These are phyloP conservation scores for Lunasporangiospora selenospora DNA, from an alignment of 192 early-diverging fungal species.

Conservation along the genomic window DNA sequence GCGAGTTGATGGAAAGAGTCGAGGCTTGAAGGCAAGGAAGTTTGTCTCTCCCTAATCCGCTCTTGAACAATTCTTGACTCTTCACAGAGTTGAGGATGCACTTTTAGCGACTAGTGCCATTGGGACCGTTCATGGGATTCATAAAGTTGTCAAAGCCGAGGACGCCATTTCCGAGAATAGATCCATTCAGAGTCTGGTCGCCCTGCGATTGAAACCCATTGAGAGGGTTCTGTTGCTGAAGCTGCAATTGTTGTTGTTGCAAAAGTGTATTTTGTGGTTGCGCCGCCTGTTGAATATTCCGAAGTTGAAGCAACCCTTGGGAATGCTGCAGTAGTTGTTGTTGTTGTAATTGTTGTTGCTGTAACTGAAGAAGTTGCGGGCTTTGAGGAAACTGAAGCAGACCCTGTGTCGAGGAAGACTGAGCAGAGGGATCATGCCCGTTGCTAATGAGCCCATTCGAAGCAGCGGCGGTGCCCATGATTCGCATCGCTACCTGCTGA, in stretches of 20 bases:
- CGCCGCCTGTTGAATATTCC: background rate
- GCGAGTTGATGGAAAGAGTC: background rate
- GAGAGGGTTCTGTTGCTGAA: conserved; percentile 1
- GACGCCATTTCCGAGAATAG: conserved; percentile 12
- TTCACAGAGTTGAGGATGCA: too few species aligned
- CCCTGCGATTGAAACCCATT: background rate
- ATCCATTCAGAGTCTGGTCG: conserved; percentile 3
- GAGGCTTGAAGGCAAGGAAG: background rate
- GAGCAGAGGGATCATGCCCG: background rate
- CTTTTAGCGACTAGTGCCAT: too few species aligned
- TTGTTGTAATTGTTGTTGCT: background rate
- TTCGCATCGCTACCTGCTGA: conserved; percentile 64
- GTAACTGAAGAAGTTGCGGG: background rate
- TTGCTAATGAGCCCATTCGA: conserved; percentile 23
- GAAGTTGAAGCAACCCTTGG: background rate
- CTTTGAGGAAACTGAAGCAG: too few species aligned
- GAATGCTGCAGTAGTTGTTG: background rate
- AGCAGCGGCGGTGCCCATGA: conserved; percentile 47
- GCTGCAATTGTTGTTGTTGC: background rate
- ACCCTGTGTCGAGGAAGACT: too few species aligned
- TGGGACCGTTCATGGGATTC: conserved; percentile 15
- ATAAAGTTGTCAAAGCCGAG: conserved; percentile 15
- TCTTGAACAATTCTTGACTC: too few species aligned
- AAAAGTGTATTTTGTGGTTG: conserved; percentile 4
- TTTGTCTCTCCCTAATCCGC: too few species aligned